Base-by-base conservation (phyloP, 1,284 basidiomycete genomes). In the Ceratobasidium sp. region DNA sequence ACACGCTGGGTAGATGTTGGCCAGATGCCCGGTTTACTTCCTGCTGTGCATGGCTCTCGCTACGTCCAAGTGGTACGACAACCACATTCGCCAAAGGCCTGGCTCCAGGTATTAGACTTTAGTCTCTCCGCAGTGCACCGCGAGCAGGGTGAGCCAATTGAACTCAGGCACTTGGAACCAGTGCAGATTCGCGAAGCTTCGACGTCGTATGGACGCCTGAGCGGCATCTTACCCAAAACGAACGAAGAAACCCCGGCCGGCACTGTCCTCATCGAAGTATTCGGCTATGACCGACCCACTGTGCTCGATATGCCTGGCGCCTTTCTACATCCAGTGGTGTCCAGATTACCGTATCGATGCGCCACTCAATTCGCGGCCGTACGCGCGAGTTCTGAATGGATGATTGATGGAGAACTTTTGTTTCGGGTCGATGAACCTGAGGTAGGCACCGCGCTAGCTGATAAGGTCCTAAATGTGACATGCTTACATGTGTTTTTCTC, bases 261-360 rank as follows among this genome's bases (percentile, higher is more conserved):
- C 26, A 34, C 26, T 21, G 30, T 34, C 8, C 6, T 69, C 1
- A 28, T 58, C 16, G 65, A 58, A 46, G 21, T 14, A 1, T 69
- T 57, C 53, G 65, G 41, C 65, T 14, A 58, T 14, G 65, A 69
- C 36, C 53, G 53, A 34, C 65, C 65, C 39, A 69, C 65, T 30
- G 43, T 58, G 5, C 52, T 69, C 28, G 65, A 69, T 34, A 58
- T 69, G n/a, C 65, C 65, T 3, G 65, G 65, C n/a, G 65, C 65
- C 3, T 69, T 69, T 26, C 52, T 58, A 2, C 53, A 69, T 48
- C 36, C 26, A 32, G 53, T 69, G 16, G 50, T 58, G 23, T 69
- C 65, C n/a, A 57, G 65, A 48, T 43, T 69, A 23, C 65, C 65
- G 16, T 69, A 69, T 43, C 65, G 65, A 50, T 69, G 52, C 43